Percentiles rank a stretch among this genome's conserved stretches.
Conservation (phyloP, 306 rosid species). For the Betula pendula region DNA sequence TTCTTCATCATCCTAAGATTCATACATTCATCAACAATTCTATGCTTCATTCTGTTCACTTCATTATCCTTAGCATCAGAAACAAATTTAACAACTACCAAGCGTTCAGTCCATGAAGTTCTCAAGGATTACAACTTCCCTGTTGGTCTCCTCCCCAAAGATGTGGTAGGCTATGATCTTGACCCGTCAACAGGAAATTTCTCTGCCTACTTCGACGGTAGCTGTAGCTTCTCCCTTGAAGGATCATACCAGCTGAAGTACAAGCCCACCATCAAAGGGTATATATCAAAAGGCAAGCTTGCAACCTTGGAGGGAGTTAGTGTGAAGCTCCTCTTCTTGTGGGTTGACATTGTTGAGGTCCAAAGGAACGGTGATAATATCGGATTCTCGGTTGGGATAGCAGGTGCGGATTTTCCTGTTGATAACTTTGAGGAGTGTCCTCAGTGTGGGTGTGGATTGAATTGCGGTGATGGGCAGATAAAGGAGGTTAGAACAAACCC, state of each 20-base stretch:
- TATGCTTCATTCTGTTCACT: neutral
- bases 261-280: slow-evolving; percentile 27
- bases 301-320: slow-evolving; percentile 31
- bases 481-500: slow-evolving; percentile 2
- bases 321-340: slow-evolving; percentile 28
- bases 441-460: slow-evolving; percentile 41
- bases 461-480: slow-evolving; percentile 18
- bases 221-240: slow-evolving; percentile 31
- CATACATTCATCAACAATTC: neutral
- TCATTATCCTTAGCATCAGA: slow-evolving; percentile 1
- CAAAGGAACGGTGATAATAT: slow-evolving; percentile 10
- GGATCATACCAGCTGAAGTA: slow-evolving; percentile 35
- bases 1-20: slow-evolving; percentile 3
- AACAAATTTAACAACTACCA: neutral
- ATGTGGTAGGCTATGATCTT: slow-evolving; percentile 21
- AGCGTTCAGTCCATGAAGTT: slow-evolving; percentile 30
- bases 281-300: slow-evolving; percentile 25
- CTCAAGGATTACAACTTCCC: slow-evolving; percentile 22
- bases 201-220: slow-evolving; percentile 23
- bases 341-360: slow-evolving; percentile 40
- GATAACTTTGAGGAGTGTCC: slow-evolving; percentile 36
- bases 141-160: slow-evolving; percentile 31
- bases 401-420: slow-evolving; percentile 30
- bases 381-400: slow-evolving; percentile 35
- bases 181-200: slow-evolving; percentile 27